Conservation (phyloP, 2,329 filamentous ascomycete species). For the Xylariaceae sp. region DNA sequence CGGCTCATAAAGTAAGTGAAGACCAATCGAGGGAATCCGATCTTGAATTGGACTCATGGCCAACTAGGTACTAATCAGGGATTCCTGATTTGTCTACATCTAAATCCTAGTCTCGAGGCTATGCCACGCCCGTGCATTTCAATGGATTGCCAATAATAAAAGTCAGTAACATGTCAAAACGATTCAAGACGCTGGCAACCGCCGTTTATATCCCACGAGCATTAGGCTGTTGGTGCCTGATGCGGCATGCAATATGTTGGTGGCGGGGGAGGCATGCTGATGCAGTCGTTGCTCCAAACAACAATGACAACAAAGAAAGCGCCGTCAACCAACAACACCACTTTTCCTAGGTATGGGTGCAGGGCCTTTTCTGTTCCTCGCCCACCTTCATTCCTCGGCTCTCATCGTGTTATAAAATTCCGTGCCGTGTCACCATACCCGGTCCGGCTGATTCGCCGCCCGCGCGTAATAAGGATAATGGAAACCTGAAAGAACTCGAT, state of each 20-base stretch:
- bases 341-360: background rate
- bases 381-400: background rate
- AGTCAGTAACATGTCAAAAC: background rate
- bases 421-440: conserved; percentile 23
- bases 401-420: too few species aligned
- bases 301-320: background rate
- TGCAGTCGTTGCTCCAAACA: background rate
- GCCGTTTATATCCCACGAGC: conserved; percentile 15
- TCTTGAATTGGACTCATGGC: conserved; percentile 18
- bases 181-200: background rate
- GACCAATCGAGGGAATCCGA: conserved; percentile 18
- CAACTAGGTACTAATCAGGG: conserved; percentile 13
- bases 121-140: background rate
- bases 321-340: background rate
- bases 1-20: conserved; percentile 25
- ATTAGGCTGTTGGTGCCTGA: conserved; percentile 19
- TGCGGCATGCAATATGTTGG: conserved; percentile 5
- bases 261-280: conserved; percentile 16
- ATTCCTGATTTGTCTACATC: background rate
- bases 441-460: conserved; percentile 21
- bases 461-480: conserved; percentile 17
- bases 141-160: conserved; percentile 1
- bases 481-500: background rate
- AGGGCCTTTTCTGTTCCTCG: background rate
- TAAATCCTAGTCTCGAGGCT: background rate